These are phyloP conservation scores for Mycoemilia scoparia DNA, from an alignment of 192 early-diverging fungal species.

Conservation along the genomic window DNA sequence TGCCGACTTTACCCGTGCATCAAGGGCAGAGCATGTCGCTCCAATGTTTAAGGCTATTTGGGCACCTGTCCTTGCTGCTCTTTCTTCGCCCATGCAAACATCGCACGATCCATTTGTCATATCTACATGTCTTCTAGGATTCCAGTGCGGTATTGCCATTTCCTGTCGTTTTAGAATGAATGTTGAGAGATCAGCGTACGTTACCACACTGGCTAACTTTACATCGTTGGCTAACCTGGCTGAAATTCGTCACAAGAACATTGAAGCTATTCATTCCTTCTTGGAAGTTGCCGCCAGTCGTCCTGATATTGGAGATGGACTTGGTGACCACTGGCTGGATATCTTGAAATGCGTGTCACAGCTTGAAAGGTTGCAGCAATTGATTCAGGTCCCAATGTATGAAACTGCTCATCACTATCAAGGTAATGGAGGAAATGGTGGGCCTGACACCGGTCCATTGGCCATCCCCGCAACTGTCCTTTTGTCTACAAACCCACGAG, in stretches of 20 bases:
- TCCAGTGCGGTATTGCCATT: slow-evolving; percentile 62
- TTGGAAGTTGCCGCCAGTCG: slow-evolving; percentile 50
- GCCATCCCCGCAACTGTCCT: no score
- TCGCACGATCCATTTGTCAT: slow-evolving; percentile 53
- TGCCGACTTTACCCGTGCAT: slow-evolving; percentile 42
- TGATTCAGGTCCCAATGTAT: slow-evolving; percentile 19
- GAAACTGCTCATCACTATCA: neutral
- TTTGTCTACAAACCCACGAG: no score
- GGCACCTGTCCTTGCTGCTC: slow-evolving; percentile 69
- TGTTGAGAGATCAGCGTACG: slow-evolving; percentile 79
- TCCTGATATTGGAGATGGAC: slow-evolving; percentile 38
- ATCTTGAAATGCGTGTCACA: slow-evolving; percentile 69
- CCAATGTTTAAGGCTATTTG: slow-evolving; percentile 85
- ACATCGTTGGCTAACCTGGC: slow-evolving; percentile 67
- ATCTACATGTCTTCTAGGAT: slow-evolving; percentile 55
- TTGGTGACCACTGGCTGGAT: slow-evolving; percentile 60
- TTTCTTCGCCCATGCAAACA: slow-evolving; percentile 71
- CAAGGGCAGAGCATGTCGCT: slow-evolving; percentile 71
- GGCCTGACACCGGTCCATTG: no score
- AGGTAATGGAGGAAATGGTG: no score
- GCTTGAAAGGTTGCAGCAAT: slow-evolving; percentile 69
- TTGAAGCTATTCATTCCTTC: slow-evolving; percentile 74
- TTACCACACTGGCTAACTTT: slow-evolving; percentile 73
- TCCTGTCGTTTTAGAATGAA: slow-evolving; percentile 73
- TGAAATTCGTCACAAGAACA: slow-evolving; percentile 79